Evolutionary conservation across 2,329 filamentous ascomycete species (phyloP), one percentile per base, ranked within the genome.

Genomic region (Ophiostoma angusticollis): DNA sequence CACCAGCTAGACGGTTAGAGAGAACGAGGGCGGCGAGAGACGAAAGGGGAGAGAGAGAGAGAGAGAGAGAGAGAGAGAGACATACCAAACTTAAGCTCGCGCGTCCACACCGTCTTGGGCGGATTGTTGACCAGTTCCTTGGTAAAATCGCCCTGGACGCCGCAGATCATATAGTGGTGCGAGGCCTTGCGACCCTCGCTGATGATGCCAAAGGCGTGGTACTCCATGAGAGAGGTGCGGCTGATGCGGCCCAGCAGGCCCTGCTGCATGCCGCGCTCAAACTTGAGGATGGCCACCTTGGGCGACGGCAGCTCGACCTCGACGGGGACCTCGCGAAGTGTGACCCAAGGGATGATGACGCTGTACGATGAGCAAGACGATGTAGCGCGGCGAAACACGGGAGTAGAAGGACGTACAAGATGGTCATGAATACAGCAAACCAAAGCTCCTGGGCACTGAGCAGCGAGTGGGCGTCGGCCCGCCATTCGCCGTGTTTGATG

Each of bases 181-280:
- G 30, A 31, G 12, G 58, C 54, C 25, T 57, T 55, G 7, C 50
- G 52, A 17, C 58, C 58, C 46, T 61, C 58, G 48, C 58, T 61
- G 46, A 62, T 61, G 43, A 60, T 60, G 9, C 59, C 59, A 39
- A 62, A 62, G 9, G 58, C 59, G 35, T 62, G 59, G 47, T 62
- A 62, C 45, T 62, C 59, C 59, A 62, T 62, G 37, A 62, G 52
- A 5, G 58, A 61, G 4, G 58, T 60, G 29, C 59, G 58, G 47
- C 58, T 58, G 50, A 62, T 61, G 23, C 59, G 49, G 6, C 58
- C 59, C 3, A 62, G 52, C 12, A 62, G 58, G 14, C 59, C 59
- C 47, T 62, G 59, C 46, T 62, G 58, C 53, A 62, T 62, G 21
- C 59, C 59, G 23, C 59, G 56, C 9, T 60, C 28, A 49, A 62